phyloP scores from a whole-genome alignment of 192 early-diverging fungal species.

The Diversispora epigaea region DNA sequence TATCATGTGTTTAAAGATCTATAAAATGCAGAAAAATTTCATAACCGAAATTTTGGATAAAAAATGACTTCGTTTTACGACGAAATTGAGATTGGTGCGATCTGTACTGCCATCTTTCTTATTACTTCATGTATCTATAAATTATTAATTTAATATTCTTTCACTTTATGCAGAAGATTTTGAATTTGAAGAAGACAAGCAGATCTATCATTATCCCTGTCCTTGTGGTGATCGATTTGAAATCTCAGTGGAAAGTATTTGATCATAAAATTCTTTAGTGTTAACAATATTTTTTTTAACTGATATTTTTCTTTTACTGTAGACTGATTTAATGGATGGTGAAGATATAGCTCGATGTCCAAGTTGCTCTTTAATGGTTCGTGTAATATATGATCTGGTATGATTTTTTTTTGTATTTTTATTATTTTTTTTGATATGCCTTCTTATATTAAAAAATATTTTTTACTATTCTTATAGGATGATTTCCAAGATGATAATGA shows the following conservation, averaged over 20 bases:
- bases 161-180: slow-evolving; percentile 71
- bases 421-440: too few relatives aligned
- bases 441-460: too few relatives aligned
- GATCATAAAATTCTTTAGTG: slow-evolving; percentile 2
- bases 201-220: slow-evolving; percentile 89
- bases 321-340: slow-evolving; percentile 75
- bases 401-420: background rate
- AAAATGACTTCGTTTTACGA: slow-evolving; percentile 53
- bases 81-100: slow-evolving; percentile 58
- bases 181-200: slow-evolving; percentile 83
- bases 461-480: too few relatives aligned
- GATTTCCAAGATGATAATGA: too few relatives aligned
- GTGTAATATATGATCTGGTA: slow-evolving; percentile 86
- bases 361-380: slow-evolving; percentile 87
- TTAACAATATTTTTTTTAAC: background rate
- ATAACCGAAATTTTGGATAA: too few relatives aligned
- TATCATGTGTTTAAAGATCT: too few relatives aligned
- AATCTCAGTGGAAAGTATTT: slow-evolving; percentile 66
- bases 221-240: slow-evolving; percentile 96
- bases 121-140: background rate
- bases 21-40: too few relatives aligned
- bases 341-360: slow-evolving; percentile 91
- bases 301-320: background rate
- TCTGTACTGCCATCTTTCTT: background rate
- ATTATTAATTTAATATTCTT: slow-evolving; percentile 12